Conservation (phyloP, 805 yeast species). For the Pichia manshurica region DNA sequence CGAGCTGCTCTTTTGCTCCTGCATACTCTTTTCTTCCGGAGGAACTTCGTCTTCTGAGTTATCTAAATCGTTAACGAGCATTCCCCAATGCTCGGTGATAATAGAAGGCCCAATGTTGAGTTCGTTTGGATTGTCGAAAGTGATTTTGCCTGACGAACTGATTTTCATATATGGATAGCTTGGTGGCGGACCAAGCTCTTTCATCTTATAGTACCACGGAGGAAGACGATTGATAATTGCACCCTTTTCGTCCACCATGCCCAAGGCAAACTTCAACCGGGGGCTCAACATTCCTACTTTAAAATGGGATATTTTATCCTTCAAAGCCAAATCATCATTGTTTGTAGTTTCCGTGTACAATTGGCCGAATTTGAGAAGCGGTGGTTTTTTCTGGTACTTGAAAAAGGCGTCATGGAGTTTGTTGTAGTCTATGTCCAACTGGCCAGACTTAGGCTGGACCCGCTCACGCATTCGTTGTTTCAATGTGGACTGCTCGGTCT, state of each 20-base stretch:
- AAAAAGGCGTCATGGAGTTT: conserved; percentile 83
- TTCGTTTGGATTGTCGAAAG: conserved; percentile 22
- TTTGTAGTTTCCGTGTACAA: conserved; percentile 68
- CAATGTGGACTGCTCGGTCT: conserved; percentile 42
- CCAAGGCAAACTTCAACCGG: conserved; percentile 62
- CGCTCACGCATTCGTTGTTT: conserved; percentile 74
- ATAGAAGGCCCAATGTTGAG: conserved; percentile 3
- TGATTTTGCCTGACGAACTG: conserved; percentile 31
- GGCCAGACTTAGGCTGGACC: conserved; percentile 86
- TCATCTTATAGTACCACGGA: conserved; percentile 77
- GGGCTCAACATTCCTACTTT: conserved; percentile 65
- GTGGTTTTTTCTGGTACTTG: conserved; percentile 71
- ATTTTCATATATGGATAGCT: conserved; percentile 62
- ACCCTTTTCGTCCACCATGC: conserved; percentile 39
- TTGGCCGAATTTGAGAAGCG: conserved; percentile 65
- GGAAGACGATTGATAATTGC: conserved; percentile 38
- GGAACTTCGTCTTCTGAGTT: conserved; percentile 30
- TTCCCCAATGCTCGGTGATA: conserved; percentile 26
- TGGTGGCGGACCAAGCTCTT: conserved; percentile 75
- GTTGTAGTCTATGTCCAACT: conserved; percentile 78
- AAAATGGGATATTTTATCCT: conserved; percentile 30
- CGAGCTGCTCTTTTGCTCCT: conserved; percentile 16
- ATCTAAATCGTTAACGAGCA: conserved; percentile 31
- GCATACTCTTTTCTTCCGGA: conserved; percentile 30
- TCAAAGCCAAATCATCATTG: conserved; percentile 24